A percentile compares a stretch with the other conserved stretches of the same genome.
phyloP scores from a whole-genome alignment of 129 eudicot genomes.

The Chrysanthemum lavandulifolium region DNA sequence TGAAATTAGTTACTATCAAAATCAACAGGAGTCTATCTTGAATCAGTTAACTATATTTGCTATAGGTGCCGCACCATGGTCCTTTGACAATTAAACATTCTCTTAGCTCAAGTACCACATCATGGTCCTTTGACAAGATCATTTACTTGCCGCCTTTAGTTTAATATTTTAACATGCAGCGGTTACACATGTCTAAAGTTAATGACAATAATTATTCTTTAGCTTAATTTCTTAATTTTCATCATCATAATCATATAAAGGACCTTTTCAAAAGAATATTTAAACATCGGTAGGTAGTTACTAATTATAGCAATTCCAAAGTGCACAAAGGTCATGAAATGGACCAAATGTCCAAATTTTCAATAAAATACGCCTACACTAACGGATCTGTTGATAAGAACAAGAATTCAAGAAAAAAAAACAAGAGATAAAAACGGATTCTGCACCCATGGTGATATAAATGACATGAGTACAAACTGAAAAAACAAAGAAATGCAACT shows the following conservation, averaged over 20 bases:
- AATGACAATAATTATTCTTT: constrained; percentile 7
- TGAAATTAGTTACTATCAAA: not conserved
- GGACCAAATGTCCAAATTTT: constrained; percentile 17
- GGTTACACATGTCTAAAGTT: constrained; percentile 23
- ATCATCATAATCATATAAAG: not conserved
- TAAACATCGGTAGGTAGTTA: constrained; percentile 17
- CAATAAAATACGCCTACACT: not conserved
- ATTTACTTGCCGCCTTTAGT: constrained; percentile 21
- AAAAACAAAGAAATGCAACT: not conserved
- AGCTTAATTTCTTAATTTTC: not conserved
- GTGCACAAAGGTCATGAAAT: constrained; percentile 15
- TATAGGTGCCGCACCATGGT: no score
- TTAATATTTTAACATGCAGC: constrained; percentile 10
- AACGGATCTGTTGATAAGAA: not conserved
- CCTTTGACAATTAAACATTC: not conserved
- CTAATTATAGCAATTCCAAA: constrained; percentile 15
- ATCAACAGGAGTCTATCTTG: no score
- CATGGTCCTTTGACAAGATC: constrained; percentile 18
- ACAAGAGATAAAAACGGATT: not conserved
- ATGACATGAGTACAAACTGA: constrained; percentile 11
- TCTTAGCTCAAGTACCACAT: not conserved
- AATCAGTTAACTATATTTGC: no score
- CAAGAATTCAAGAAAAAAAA: not conserved
- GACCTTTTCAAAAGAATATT: constrained; percentile 24
- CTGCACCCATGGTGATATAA: constrained; percentile 6